Base-by-base conservation (phyloP, 2,329 filamentous ascomycete genomes). In the Penicillium sp. region DNA sequence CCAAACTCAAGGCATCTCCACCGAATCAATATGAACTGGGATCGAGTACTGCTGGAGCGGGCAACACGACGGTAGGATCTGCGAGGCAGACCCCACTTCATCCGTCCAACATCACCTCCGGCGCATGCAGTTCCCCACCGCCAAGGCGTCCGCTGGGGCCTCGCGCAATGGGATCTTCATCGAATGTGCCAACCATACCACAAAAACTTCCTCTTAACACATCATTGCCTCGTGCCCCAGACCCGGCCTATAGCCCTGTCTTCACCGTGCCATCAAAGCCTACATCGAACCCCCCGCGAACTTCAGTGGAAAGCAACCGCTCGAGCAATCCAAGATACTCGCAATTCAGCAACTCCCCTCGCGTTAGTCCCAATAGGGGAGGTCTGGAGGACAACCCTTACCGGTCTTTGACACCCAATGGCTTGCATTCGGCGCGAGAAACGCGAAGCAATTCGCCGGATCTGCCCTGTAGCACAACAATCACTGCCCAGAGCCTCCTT, bases 401-500 rank as follows among this genome's bases (percentile, higher is more conserved):
- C 50, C 63, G 73, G 37, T 72, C 74, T 33, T 62, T 61, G 18
- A 76, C 75, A 4, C 72, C 72, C 11, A 74, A 73, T 56, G 72
- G 69, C 43, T 41, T 70, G 34, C 60, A 72, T 52, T 54, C 65
- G 46, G 55, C 65, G 48, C 61, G 70, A 63, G 62, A 72, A 33
- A 50, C 65, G 59, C 59, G 70, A 67, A 68, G 73, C 71, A 64
- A 68, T 71, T 62, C 75, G 53, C 55, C 71, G 55, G 64, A 81
- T 47, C 77, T 75, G 59, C 77, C 72, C 54, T 83, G 66, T 65
- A 86, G 68, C 64, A 77, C 69, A 64, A 80, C 73, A 66, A 85
- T 95, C 34, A 82, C 80, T 2, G 81, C 87, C 0, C 78, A 87
- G 49, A 82, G 86, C 46, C 77, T 99, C 1, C 80, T 85, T 52